phyloP scores from a whole-genome alignment of 2,329 filamentous ascomycete genomes.

The Teratosphaeriaceae sp. region DNA sequence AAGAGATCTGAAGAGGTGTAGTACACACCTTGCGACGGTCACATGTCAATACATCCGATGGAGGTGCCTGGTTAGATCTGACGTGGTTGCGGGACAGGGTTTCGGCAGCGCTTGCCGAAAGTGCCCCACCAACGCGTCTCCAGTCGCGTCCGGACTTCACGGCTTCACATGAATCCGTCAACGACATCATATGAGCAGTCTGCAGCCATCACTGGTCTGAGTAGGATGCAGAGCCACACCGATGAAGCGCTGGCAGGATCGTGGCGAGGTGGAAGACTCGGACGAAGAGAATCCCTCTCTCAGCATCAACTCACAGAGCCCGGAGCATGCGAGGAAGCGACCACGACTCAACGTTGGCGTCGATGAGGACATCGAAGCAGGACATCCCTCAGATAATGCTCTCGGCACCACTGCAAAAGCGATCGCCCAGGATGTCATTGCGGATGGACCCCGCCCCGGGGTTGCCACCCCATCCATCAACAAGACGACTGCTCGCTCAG shows the following conservation, averaged over 20 bases:
- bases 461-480: too few species aligned
- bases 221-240: constrained; percentile 19
- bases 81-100: neutral
- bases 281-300: constrained; percentile 40
- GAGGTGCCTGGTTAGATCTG: constrained; percentile 1
- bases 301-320: constrained; percentile 17
- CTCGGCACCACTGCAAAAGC: too few species aligned
- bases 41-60: neutral
- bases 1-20: neutral
- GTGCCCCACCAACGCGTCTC: constrained; percentile 1
- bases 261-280: constrained; percentile 45
- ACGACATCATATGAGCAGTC: constrained; percentile 1
- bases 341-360: constrained; percentile 5
- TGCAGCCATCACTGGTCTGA: neutral
- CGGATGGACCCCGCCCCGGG: too few species aligned
- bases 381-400: too few species aligned
- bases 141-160: constrained; percentile 3
- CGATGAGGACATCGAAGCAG: too few species aligned
- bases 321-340: constrained; percentile 18
- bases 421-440: too few species aligned
- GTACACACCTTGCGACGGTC: neutral
- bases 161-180: neutral
- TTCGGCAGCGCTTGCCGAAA: neutral
- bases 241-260: constrained; percentile 46
- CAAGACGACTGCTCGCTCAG: too few species aligned